Conservation (phyloP, 1,284 basidiomycete species). For the Apiotrichum gracile region DNA sequence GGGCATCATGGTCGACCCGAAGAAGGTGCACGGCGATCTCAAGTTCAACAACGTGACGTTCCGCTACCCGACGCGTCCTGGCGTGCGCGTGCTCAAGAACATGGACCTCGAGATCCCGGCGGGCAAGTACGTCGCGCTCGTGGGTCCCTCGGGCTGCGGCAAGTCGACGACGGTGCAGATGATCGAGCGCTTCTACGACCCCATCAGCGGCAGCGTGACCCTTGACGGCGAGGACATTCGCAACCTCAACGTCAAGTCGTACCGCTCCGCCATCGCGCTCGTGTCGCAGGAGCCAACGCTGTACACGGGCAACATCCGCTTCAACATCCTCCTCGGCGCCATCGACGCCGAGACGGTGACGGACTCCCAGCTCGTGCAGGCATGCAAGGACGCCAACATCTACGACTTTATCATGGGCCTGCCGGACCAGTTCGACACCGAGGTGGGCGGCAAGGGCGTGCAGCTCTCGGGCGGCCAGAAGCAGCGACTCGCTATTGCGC, state of each 20-base stretch:
- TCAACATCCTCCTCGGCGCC: conserved; percentile 84
- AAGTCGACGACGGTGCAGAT: conserved; percentile 54
- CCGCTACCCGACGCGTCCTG: conserved; percentile 86
- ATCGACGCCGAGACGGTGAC: conserved; percentile 79
- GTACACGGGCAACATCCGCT: conserved; percentile 78
- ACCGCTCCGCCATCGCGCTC: conserved; percentile 74
- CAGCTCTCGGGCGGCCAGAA: conserved; percentile 67
- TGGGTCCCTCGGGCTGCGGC: conserved; percentile 72
- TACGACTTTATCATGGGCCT: conserved; percentile 78
- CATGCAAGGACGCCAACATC: conserved; percentile 81
- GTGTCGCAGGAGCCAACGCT: conserved; percentile 93
- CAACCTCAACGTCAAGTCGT: conserved; percentile 74
- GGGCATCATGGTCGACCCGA: conserved; percentile 56
- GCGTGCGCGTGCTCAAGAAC: conserved; percentile 75
- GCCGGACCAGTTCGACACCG: conserved; percentile 84
- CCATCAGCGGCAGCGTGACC: conserved; percentile 43
- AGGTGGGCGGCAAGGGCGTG: conserved; percentile 89
- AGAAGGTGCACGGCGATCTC: conserved; percentile 64
- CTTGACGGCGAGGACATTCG: conserved; percentile 76
- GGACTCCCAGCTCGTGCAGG: conserved; percentile 76
- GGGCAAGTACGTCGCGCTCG: conserved; percentile 84
- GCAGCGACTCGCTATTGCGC: conserved; percentile 93
- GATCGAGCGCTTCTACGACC: conserved; percentile 54
- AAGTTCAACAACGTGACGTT: conserved; percentile 82
- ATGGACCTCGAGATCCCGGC: conserved; percentile 74